Conservation (phyloP, 2,329 filamentous ascomycete genomes). For the Diaporthe batatas region DNA sequence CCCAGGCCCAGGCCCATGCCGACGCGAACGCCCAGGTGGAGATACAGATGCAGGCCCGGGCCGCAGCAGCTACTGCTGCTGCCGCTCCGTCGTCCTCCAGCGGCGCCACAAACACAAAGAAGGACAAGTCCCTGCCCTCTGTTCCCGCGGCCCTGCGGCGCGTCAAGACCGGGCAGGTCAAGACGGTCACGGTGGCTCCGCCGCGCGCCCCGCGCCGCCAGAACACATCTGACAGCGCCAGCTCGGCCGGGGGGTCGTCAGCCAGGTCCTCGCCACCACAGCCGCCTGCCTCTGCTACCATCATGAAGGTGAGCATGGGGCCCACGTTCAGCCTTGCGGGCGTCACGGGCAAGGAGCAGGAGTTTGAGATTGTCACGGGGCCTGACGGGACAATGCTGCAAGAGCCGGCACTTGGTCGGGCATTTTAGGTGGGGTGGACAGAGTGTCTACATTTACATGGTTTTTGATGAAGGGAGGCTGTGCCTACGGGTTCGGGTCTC, state of each 20-base stretch:
- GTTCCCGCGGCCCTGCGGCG: conserved; percentile 37
- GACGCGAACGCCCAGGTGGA: conserved; percentile 22
- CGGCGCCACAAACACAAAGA: background rate
- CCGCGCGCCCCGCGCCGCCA: conserved; percentile 31
- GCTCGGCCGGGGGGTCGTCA: conserved; percentile 9
- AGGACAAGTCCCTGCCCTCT: conserved; percentile 18
- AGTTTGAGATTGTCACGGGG: conserved; percentile 41
- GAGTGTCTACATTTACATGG: too few relatives aligned
- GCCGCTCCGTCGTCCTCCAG: conserved; percentile 3
- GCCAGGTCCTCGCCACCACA: conserved; percentile 21
- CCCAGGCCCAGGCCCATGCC: conserved; percentile 8
- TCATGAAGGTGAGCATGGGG: conserved; percentile 30
- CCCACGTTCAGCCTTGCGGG: conserved; percentile 39
- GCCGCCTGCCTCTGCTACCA: conserved; percentile 9
- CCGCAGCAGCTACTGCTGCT: background rate
- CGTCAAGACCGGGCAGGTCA: conserved; percentile 40
- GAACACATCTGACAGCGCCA: conserved; percentile 33
- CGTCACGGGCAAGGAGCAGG: conserved; percentile 40
- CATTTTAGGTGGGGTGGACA: conserved; percentile 9
- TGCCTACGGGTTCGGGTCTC: background rate
- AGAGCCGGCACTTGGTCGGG: conserved; percentile 31
- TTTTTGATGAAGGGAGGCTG: background rate
- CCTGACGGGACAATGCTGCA: conserved; percentile 22
- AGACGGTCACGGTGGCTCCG: conserved; percentile 38
- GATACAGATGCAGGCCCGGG: conserved; percentile 19